These are phyloP conservation scores for Cavenderia fasciculata DNA, from an alignment of 78 protist species.

Conservation along the genomic window DNA sequence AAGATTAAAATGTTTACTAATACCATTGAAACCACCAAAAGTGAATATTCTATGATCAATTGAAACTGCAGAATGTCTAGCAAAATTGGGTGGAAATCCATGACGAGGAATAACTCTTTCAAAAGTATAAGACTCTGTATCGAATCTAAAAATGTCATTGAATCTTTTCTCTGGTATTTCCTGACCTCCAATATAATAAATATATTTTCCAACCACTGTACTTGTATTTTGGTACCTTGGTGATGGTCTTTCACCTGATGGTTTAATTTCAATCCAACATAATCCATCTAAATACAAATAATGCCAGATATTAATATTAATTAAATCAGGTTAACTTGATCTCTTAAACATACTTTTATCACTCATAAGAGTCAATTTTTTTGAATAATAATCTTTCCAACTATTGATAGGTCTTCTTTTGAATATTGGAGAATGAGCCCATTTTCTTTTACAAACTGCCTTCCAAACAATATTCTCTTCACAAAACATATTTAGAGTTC, in stretches of 20 bases:
- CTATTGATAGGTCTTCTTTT: constrained; percentile 24
- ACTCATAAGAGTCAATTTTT: neutral
- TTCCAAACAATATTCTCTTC: constrained; percentile 68
- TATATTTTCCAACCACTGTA: constrained; percentile 44
- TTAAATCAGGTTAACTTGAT: neutral
- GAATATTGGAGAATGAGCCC: constrained; percentile 60
- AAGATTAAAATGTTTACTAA: constrained; percentile 38
- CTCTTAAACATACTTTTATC: neutral
- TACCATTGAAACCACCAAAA: constrained; percentile 75
- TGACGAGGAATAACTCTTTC: constrained; percentile 10
- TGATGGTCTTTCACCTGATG: constrained; percentile 35
- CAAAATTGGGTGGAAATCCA: constrained; percentile 63
- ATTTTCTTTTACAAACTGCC: constrained; percentile 66
- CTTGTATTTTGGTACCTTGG: constrained; percentile 77
- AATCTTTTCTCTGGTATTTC: constrained; percentile 49
- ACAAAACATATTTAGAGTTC: neutral
- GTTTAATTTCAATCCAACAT: constrained; percentile 46
- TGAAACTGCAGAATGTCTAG: constrained; percentile 44
- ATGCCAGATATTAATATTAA: neutral
- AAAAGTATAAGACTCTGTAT: constrained; percentile 15
- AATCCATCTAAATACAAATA: constrained; percentile 28
- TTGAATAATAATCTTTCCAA: constrained; percentile 62
- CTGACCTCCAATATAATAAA: constrained; percentile 77
- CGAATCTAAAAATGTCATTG: constrained; percentile 62
- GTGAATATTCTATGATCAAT: constrained; percentile 43